Evolutionary conservation across 1,139 yeast species (phyloP), one percentile per base, ranked within the genome.

Genomic region (Saccharomycopsis crataegensis): DNA sequence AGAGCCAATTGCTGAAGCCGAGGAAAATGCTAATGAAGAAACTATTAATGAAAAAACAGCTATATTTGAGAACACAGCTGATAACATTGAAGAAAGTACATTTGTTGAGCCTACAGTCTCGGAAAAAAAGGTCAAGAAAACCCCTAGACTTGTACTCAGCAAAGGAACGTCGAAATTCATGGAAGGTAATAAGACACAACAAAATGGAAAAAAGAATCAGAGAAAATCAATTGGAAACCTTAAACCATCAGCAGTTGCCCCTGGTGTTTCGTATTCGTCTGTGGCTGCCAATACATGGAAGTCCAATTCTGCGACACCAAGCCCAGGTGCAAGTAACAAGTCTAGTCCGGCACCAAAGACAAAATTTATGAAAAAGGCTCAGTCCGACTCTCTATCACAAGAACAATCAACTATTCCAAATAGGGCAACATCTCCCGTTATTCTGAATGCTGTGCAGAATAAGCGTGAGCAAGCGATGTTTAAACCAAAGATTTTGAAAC

Each of bases 251-350:
- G 43, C 51, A 7, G 56, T 53, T 6, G 46, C 54, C 7, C 58
- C 58, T 8, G 56, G 54, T 16, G 22, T 54, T 22, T 40, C 46
- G 9, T 55, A 55, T 40, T 48, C 54, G 4, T 42, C 51, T 16
- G 58, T 50, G n/a, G 56, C 40, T 28, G 17, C 48, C n/a, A 54
- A 48, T 41, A 36, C 40, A 9, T 22, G 6, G 28, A 43, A 32
- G 16, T 32, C n/a, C 12, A 22, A 9, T 6, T 38, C 41, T 12
- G 7, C 4, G 22, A 31, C 16, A 14, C 38, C 32, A 34, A 36
- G 34, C 12, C 48, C 40, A 7, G 22, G 44, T 11, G 34, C 31
- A 14, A 36, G 34, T 34, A 36, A 16, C 16, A 49, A 28, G 49
- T 28, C 16, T 40, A 16, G 11, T 28, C 31, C 17, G 6, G 43